These are phyloP conservation scores for Skeletonema grethae DNA, from an alignment of 108 stramenopile species.

Conservation along the genomic window DNA sequence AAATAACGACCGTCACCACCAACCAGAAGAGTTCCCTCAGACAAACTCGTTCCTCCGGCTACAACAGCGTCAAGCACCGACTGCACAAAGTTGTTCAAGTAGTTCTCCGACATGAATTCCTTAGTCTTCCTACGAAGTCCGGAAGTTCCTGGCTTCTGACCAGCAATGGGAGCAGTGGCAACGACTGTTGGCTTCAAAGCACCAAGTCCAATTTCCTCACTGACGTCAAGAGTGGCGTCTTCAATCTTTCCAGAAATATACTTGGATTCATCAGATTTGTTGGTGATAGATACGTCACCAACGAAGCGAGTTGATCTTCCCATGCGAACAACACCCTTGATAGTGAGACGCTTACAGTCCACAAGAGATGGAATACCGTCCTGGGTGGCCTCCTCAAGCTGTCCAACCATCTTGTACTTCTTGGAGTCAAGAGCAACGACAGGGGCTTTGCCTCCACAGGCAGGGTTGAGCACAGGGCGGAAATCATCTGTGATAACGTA, in stretches of 20 bases:
- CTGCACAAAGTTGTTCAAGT: constrained; percentile 99
- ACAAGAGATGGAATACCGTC: constrained; percentile 93
- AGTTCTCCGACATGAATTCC: constrained; percentile 92
- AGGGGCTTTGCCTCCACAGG: constrained; percentile 84
- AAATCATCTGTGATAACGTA: constrained; percentile 86
- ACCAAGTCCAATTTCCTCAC: constrained; percentile 85
- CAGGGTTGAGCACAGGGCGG: constrained; percentile 91
- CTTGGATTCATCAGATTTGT: constrained; percentile 92
- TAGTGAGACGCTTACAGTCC: constrained; percentile 83
- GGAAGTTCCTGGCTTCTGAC: constrained; percentile 99
- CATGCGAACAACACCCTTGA: constrained; percentile 92
- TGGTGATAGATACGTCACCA: constrained; percentile 85
- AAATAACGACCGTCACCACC: constrained; percentile 99
- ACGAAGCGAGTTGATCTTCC: constrained; percentile 85
- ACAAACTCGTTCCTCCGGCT: constrained; percentile 84
- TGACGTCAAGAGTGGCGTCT: constrained; percentile 86
- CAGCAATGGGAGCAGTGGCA: constrained; percentile 88
- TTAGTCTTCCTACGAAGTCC: constrained; percentile 99
- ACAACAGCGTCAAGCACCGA: constrained; percentile 92
- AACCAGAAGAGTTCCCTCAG: constrained; percentile 90
- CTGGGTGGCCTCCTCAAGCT: constrained; percentile 89
- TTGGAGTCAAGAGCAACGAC: constrained; percentile 91
- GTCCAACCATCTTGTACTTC: constrained; percentile 95
- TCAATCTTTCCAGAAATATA: constrained; percentile 83
- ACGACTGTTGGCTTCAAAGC: constrained; percentile 79